Conservation (phyloP, 306 rosid genomes). For the Lupinus albus region DNA sequence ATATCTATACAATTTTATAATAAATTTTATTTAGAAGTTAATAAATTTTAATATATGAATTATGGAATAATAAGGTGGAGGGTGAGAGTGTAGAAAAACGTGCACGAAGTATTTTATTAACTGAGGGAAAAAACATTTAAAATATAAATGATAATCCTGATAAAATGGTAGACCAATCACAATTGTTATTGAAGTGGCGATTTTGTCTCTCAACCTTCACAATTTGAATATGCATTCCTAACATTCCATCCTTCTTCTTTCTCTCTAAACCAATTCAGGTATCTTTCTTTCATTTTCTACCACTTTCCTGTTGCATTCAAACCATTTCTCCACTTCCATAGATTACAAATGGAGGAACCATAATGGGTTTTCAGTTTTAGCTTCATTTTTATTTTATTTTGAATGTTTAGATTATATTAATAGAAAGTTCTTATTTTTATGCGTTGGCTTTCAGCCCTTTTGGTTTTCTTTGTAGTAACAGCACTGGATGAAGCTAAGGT, state of each 20-base stretch:
- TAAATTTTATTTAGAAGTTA: too few relatives aligned
- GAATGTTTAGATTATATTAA: not conserved
- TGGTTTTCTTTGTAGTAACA: constrained; percentile 16
- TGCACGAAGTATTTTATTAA: too few relatives aligned
- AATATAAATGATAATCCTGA: too few relatives aligned
- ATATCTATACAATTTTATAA: too few relatives aligned
- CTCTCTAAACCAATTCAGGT: constrained; percentile 45
- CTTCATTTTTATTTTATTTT: constrained; percentile 9
- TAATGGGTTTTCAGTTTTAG: not conserved
- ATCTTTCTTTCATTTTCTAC: constrained; percentile 3
- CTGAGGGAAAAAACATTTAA: too few relatives aligned
- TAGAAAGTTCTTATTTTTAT: constrained; percentile 33
- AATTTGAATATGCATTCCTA: constrained; percentile 8
- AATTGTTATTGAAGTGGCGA: constrained; percentile 46
- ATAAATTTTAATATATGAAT: too few relatives aligned
- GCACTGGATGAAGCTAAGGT: constrained; percentile 42
- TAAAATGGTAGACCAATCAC: too few relatives aligned
- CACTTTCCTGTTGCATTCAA: constrained; percentile 24
- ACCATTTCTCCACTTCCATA: constrained; percentile 1
- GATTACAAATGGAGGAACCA: constrained; percentile 23
- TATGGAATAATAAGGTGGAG: too few relatives aligned
- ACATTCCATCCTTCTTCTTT: constrained; percentile 35
- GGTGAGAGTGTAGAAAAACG: too few relatives aligned
- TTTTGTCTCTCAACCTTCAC: constrained; percentile 49
- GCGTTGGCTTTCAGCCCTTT: constrained; percentile 2